Evolutionary conservation across 371 early-diverging fungal genomes (phyloP).

Genomic region (Lichtheimia corymbifera): DNA sequence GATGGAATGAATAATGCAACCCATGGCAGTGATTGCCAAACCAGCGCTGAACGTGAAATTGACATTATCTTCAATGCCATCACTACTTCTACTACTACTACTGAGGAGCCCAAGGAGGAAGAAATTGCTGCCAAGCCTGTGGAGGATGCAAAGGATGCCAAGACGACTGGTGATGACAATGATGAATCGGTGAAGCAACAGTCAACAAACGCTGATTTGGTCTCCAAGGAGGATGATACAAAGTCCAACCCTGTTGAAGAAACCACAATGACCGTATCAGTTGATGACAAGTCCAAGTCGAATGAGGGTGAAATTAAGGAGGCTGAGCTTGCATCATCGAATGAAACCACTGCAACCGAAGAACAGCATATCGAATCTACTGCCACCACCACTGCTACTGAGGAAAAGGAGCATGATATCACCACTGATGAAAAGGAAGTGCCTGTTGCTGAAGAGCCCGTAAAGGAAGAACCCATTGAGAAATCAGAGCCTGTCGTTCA

Average conservation of each 20-base stretch:
- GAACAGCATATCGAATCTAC: too few relatives aligned
- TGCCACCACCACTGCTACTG: too few relatives aligned
- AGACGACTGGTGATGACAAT: not conserved
- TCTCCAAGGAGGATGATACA: not conserved
- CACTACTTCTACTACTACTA: not conserved
- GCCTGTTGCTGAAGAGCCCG: not conserved
- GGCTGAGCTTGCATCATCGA: not conserved
- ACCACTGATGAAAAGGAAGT: too few relatives aligned
- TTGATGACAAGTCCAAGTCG: too few relatives aligned
- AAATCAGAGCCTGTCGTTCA: not conserved
- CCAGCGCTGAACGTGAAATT: constrained; percentile 70
- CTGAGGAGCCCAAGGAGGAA: not conserved
- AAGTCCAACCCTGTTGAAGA: not conserved
- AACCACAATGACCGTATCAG: too few relatives aligned
- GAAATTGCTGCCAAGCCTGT: not conserved
- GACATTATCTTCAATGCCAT: constrained; percentile 53
- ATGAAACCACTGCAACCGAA: too few relatives aligned
- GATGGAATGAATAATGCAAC: constrained; percentile 69
- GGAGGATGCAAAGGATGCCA: not conserved
- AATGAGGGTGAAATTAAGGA: not conserved
- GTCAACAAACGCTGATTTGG: not conserved
- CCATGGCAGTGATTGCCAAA: constrained; percentile 73
- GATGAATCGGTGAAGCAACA: not conserved
- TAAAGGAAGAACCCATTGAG: not conserved
- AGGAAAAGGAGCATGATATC: too few relatives aligned